phyloP scores from a whole-genome alignment of 2,329 filamentous ascomycete species.

The Colletotrichum costaricense region DNA sequence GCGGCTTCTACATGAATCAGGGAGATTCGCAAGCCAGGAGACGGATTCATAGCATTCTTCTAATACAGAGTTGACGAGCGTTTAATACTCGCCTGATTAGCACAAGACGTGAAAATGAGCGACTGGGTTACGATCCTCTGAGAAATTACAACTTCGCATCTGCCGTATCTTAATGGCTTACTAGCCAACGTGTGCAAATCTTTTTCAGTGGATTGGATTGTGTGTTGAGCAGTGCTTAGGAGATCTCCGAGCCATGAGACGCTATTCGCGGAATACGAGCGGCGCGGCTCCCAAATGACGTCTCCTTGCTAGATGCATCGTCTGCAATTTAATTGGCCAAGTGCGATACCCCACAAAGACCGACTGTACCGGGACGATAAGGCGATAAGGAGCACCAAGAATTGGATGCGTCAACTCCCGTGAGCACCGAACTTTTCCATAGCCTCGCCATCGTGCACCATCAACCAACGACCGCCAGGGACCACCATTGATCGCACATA shows the following conservation, averaged over 20 bases:
- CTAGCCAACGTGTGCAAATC: neutral
- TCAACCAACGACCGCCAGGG: slow-evolving; percentile 3
- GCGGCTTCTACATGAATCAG: slow-evolving; percentile 2
- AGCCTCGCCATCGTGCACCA: slow-evolving; percentile 17
- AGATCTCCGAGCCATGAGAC: neutral
- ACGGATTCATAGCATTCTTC: slow-evolving; percentile 1
- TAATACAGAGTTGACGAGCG: slow-evolving; percentile 14
- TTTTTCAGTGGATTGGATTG: neutral
- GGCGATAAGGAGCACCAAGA: slow-evolving; percentile 24
- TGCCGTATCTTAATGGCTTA: neutral
- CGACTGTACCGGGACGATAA: slow-evolving; percentile 25
- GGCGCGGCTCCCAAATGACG: slow-evolving; percentile 20
- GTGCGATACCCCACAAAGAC: neutral
- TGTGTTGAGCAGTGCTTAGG: neutral
- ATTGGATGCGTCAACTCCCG: slow-evolving; percentile 3
- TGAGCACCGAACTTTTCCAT: slow-evolving; percentile 27
- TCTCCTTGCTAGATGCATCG: slow-evolving; percentile 18
- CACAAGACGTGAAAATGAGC: neutral
- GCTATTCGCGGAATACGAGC: neutral
- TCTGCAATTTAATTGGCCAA: slow-evolving; percentile 13
- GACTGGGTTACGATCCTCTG: too few species aligned
- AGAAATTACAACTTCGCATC: too few species aligned
- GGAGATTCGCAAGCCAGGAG: neutral
- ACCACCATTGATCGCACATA: neutral
- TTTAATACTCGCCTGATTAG: neutral